phyloP scores from a whole-genome alignment of 345 rosid genomes.

The Adansonia digitata region DNA sequence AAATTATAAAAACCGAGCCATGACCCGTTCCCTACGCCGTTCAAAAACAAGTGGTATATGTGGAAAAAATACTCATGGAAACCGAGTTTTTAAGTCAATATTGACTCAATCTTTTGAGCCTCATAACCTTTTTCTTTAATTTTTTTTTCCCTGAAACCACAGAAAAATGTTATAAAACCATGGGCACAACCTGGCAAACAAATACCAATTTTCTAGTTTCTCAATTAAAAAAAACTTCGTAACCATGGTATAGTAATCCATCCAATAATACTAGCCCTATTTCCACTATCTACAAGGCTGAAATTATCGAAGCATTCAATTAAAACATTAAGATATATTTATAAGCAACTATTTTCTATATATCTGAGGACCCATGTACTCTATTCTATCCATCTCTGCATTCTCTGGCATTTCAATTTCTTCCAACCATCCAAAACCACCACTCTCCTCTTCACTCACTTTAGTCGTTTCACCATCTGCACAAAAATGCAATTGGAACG shows the following conservation, averaged over 20 bases:
- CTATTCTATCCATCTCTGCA: conserved; percentile 47
- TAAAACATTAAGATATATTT: neutral
- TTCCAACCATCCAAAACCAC: conserved; percentile 39
- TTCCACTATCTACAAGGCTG: neutral
- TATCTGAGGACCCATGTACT: conserved; percentile 58
- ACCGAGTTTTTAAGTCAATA: neutral
- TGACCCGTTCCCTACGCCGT: no score
- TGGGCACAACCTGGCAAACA: neutral
- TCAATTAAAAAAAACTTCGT: neutral
- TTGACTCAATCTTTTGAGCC: neutral
- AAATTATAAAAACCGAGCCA: no score
- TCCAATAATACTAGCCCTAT: neutral
- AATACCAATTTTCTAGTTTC: neutral
- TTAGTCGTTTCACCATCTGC: conserved; percentile 32
- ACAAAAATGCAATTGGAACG: neutral
- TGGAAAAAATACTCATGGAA: neutral
- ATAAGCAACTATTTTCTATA: conserved; percentile 13
- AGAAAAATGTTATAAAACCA: neutral
- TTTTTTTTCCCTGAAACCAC: no score
- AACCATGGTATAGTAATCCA: neutral
- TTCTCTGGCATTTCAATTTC: conserved; percentile 54
- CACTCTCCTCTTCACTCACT: conserved; percentile 22
- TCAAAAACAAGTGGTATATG: no score
- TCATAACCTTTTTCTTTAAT: neutral
- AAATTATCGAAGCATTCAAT: neutral